Percentiles rank a stretch among this genome's conserved stretches.
Conservation (phyloP, 1,139 yeast genomes). For the Suhomyces panamericanus region DNA sequence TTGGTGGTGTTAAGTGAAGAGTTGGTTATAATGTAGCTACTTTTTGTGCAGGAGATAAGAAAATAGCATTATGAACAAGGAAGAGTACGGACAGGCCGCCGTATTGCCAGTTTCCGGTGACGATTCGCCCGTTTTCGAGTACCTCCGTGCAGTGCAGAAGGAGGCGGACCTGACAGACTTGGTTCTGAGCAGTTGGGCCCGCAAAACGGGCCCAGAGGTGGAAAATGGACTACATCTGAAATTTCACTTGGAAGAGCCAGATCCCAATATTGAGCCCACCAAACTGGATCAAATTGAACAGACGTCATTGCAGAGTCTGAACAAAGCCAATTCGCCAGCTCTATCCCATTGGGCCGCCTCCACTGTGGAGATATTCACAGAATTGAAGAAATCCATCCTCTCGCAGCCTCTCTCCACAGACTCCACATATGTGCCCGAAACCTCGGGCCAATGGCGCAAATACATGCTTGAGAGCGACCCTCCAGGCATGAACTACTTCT, state of each 20-base stretch:
- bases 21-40: not conserved
- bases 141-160: conserved; percentile 30
- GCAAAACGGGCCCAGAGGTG: not conserved
- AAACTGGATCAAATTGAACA: not conserved
- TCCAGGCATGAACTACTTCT: conserved; percentile 27
- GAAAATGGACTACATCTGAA: not conserved
- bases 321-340: too few relatives aligned
- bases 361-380: conserved; percentile 2
- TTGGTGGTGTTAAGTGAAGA: not conserved
- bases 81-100: conserved; percentile 25
- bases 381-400: conserved; percentile 6
- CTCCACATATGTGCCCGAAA: conserved; percentile 21
- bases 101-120: conserved; percentile 24
- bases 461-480: conserved; percentile 30
- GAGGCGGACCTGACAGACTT: conserved; percentile 25
- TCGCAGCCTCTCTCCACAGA: not conserved
- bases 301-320: not conserved
- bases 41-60: conserved; percentile 1
- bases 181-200: not conserved
- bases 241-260: not conserved
- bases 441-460: conserved; percentile 36
- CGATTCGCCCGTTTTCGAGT: conserved; percentile 22
- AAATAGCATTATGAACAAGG: conserved; percentile 11
- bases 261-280: not conserved
- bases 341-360: not conserved